phyloP scores from a whole-genome alignment of 2,329 filamentous ascomycete species.

The Teratosphaeriaceae sp. region DNA sequence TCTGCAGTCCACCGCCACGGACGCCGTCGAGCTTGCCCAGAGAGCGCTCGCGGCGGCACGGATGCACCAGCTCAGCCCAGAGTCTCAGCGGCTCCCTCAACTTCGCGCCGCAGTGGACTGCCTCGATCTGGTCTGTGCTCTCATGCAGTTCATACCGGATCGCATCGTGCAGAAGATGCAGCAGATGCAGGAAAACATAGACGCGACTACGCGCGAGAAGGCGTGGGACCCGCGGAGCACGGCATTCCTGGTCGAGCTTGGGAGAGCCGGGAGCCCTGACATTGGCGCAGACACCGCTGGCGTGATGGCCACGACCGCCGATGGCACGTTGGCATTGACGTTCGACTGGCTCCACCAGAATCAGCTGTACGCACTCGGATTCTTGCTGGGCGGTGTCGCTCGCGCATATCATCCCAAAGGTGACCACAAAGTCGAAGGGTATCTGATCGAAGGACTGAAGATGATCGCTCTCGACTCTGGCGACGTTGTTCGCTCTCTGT shows the following conservation, averaged over 20 bases:
- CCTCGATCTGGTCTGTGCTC: constrained; percentile 62
- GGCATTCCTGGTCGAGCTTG: constrained; percentile 35
- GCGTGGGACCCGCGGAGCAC: constrained; percentile 29
- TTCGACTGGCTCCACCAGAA: constrained; percentile 56
- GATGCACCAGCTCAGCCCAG: constrained; percentile 61
- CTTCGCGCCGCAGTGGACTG: constrained; percentile 59
- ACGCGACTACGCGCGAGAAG: constrained; percentile 39
- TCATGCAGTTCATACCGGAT: constrained; percentile 56
- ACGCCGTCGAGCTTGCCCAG: constrained; percentile 64
- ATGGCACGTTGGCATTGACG: constrained; percentile 39
- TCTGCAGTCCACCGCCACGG: constrained; percentile 56
- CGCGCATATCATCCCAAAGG: constrained; percentile 50
- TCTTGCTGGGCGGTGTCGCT: constrained; percentile 51
- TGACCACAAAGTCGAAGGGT: constrained; percentile 50
- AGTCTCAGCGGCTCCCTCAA: constrained; percentile 56
- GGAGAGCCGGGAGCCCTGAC: constrained; percentile 26
- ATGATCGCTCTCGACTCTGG: constrained; percentile 24
- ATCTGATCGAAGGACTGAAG: constrained; percentile 51
- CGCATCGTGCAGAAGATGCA: constrained; percentile 54
- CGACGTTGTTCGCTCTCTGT: constrained; percentile 15
- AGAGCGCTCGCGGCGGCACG: constrained; percentile 66
- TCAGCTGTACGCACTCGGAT: constrained; percentile 54
- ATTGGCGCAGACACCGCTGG: constrained; percentile 38
- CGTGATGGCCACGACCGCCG: constrained; percentile 33
- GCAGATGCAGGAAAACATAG: constrained; percentile 55